Base-by-base conservation (phyloP, 2,329 filamentous ascomycete species). In the Aureobasidium sp. region DNA sequence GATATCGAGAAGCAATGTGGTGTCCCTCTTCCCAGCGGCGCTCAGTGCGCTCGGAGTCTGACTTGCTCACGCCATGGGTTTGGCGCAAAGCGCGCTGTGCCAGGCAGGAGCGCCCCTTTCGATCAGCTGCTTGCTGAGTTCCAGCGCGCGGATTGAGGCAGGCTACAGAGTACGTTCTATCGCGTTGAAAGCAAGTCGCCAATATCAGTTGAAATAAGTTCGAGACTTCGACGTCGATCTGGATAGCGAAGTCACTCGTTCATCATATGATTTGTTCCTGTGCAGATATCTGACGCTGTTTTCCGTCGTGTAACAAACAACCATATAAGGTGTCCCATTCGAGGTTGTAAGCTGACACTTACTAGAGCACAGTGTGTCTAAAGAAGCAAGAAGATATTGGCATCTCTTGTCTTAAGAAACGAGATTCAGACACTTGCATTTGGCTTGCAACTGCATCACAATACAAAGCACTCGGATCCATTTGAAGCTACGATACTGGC, bases 71-170 rank as follows among this genome's bases (percentile, higher is more conserved):
- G 87, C 64, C 91, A 96, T 68, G 87, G 84, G 29, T 96, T 96
- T 91, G 91, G 91, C 15, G 90, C 91, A 9, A 96, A 96, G 74
- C 83, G 91, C 66, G 87, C 88, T 2, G 91, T 96, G 2, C 88
- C 90, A 3, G 91, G 91, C 1, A 82, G 91, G 64, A 94, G 89
- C 27, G 78, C 95, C 61, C 91, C 91, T 1, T 96, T 96, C 71
- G 91, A 96, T 74, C 93, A 95, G 86, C 79, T 96, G 37, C 81
- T 96, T 44, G 68, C 71, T 63, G 78, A 80, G 60, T 81, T 80
- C 64, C 79, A 80, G 87, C 97, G 97, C 82, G 97, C 97, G 81
- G 99, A 97, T 70, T 93, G 97, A 74, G 94, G 93, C 22, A 96
- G 96, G 71, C 90, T 96, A 78, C 94, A 97, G 75, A 96, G 90